Conservation (phyloP, 164 flowering plant genomes). For the Macadamia tetraphylla region DNA sequence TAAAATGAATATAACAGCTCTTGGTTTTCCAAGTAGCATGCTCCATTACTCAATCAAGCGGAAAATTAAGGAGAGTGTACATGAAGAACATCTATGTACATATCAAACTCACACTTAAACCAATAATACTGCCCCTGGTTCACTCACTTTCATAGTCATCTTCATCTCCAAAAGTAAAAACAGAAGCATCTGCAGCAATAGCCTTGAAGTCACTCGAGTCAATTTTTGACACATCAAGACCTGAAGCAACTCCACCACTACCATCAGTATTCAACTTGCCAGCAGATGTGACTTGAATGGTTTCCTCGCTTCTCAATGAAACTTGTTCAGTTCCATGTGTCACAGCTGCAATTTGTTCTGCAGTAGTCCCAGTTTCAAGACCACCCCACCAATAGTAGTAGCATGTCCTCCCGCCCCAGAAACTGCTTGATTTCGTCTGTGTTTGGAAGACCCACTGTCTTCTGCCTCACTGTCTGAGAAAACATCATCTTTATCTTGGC, state of each 20-base stretch:
- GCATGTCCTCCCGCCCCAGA: slow-evolving; percentile 25
- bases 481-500: slow-evolving; percentile 71
- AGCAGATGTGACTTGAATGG: slow-evolving; percentile 11
- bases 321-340: slow-evolving; percentile 43
- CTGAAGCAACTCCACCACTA: slow-evolving; percentile 17
- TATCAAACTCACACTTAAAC: background rate
- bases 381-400: slow-evolving; percentile 14
- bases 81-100: slow-evolving; percentile 5
- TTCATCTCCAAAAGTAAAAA: slow-evolving; percentile 87
- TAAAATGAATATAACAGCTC: too few species aligned
- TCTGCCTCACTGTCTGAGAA: slow-evolving; percentile 83
- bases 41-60: too few species aligned
- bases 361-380: slow-evolving; percentile 18
- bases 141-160: slow-evolving; percentile 88
- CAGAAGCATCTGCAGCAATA: slow-evolving; percentile 98
- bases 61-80: too few species aligned
- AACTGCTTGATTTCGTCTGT: slow-evolving; percentile 25
- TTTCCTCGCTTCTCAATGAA: slow-evolving; percentile 35
- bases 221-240: slow-evolving; percentile 29
- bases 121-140: slow-evolving; percentile 1
- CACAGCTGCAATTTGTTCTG: slow-evolving; percentile 35
- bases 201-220: slow-evolving; percentile 63
- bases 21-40: too few species aligned
- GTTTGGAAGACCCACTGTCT: slow-evolving; percentile 42
- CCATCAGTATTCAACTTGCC: slow-evolving; percentile 30